phyloP scores from a whole-genome alignment of 164 flowering plant species.

The Vitis rotundifolia region DNA sequence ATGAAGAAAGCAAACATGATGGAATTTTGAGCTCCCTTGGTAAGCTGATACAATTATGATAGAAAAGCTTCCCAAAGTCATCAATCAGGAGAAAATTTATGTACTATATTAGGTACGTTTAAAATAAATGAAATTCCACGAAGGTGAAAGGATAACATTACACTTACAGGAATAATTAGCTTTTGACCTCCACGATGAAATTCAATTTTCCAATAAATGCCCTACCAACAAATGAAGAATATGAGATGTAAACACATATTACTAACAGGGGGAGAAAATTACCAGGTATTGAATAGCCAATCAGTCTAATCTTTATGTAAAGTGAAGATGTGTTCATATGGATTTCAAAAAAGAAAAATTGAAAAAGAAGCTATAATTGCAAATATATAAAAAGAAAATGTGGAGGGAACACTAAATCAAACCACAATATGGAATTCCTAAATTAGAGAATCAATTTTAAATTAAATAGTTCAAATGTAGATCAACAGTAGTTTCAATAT shows the following conservation, averaged over 20 bases:
- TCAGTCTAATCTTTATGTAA: not conserved
- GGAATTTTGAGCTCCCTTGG: too few species aligned
- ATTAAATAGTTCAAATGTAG: not conserved
- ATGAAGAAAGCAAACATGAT: too few species aligned
- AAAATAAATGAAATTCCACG: too few species aligned
- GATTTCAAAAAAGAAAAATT: not conserved
- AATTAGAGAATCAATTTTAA: not conserved
- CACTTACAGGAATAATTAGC: constrained; percentile 84
- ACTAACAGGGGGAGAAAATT: not conserved
- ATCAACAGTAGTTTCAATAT: not conserved
- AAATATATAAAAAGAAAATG: not conserved
- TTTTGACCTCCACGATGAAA: constrained; percentile 89
- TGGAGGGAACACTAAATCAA: not conserved
- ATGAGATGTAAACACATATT: not conserved
- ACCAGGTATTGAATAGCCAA: not conserved
- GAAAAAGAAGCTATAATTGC: not conserved
- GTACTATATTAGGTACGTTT: too few species aligned
- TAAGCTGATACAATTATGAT: too few species aligned
- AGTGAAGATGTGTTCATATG: not conserved
- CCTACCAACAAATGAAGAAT: constrained; percentile 44
- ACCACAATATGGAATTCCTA: not conserved
- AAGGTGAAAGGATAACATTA: not conserved
- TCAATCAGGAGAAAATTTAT: too few species aligned
- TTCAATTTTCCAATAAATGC: constrained; percentile 89
- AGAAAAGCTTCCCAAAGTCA: too few species aligned